Evolutionary conservation across 2,329 filamentous ascomycete genomes (phyloP).

Genomic region (Microcyclospora tardicrescens): DNA sequence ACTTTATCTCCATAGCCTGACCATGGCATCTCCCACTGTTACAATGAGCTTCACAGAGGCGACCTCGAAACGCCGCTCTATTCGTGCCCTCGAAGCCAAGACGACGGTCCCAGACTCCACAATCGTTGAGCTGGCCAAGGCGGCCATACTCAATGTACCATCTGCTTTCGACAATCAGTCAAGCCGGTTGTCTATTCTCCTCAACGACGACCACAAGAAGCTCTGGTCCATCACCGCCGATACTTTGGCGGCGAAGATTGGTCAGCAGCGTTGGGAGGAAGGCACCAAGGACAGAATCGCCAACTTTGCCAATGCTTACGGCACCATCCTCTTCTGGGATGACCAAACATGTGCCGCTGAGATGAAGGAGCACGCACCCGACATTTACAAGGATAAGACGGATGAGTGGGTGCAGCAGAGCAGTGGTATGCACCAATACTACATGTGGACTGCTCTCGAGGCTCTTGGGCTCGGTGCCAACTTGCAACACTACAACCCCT

Average conservation of each 20-base stretch:
- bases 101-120: slow-evolving; percentile 59
- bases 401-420: slow-evolving; percentile 61
- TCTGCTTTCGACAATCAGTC: slow-evolving; percentile 83
- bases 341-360: slow-evolving; percentile 54
- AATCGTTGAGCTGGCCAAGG: slow-evolving; percentile 49
- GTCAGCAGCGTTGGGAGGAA: slow-evolving; percentile 52
- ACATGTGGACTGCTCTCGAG: slow-evolving; percentile 70
- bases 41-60: slow-evolving; percentile 41
- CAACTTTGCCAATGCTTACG: slow-evolving; percentile 58
- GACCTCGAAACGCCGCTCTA: slow-evolving; percentile 53
- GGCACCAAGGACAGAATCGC: slow-evolving; percentile 36
- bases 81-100: slow-evolving; percentile 35
- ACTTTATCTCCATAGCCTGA: too few species aligned
- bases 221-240: slow-evolving; percentile 66
- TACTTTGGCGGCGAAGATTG: slow-evolving; percentile 48
- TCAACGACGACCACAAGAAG: slow-evolving; percentile 72
- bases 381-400: slow-evolving; percentile 65
- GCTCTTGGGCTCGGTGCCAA: slow-evolving; percentile 75
- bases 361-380: slow-evolving; percentile 55
- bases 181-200: slow-evolving; percentile 63
- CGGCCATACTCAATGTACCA: slow-evolving; percentile 55
- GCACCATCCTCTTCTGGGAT: slow-evolving; percentile 77
- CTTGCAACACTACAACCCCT: slow-evolving; percentile 86
- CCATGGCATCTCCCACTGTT: too few species aligned
- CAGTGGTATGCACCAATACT: slow-evolving; percentile 69